Percentiles rank a stretch among this genome's conserved stretches.
Evolutionary conservation across 805 yeast genomes (phyloP).

Genomic region (Zygosaccharomyces bailii): DNA sequence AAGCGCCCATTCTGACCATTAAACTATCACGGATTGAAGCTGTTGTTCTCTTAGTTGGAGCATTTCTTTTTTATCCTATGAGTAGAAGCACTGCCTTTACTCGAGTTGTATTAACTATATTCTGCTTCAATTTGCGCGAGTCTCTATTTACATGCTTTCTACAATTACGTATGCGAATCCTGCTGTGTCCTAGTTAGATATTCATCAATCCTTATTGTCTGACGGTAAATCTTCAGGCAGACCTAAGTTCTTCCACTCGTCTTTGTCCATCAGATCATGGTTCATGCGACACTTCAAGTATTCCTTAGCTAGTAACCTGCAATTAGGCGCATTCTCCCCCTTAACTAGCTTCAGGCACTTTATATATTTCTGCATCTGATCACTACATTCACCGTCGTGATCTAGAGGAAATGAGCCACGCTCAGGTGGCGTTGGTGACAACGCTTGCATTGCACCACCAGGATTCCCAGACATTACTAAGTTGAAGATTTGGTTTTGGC

Average conservation of each 20-base stretch:
- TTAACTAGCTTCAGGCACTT: constrained; percentile 72
- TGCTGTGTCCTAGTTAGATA: neutral
- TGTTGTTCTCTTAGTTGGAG: no score
- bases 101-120: no score
- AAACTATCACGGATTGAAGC: neutral
- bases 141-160: neutral
- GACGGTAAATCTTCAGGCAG: constrained; percentile 45
- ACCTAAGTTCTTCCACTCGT: constrained; percentile 60
- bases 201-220: constrained; percentile 2
- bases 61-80: no score
- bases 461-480: constrained; percentile 41
- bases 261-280: constrained; percentile 57
- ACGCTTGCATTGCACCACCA: constrained; percentile 45
- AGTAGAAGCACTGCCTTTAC: no score
- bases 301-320: constrained; percentile 76
- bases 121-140: no score
- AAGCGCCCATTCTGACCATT: neutral
- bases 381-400: constrained; percentile 78
- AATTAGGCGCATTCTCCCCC: constrained; percentile 87
- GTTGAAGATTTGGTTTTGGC: no score
- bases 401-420: constrained; percentile 95
- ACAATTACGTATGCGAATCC: no score
- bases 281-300: constrained; percentile 90
- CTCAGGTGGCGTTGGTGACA: constrained; percentile 91
- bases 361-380: constrained; percentile 70